These are phyloP conservation scores for Tolypocladium guangdongense DNA, from an alignment of 2,329 filamentous ascomycete genomes.

Conservation along the genomic window DNA sequence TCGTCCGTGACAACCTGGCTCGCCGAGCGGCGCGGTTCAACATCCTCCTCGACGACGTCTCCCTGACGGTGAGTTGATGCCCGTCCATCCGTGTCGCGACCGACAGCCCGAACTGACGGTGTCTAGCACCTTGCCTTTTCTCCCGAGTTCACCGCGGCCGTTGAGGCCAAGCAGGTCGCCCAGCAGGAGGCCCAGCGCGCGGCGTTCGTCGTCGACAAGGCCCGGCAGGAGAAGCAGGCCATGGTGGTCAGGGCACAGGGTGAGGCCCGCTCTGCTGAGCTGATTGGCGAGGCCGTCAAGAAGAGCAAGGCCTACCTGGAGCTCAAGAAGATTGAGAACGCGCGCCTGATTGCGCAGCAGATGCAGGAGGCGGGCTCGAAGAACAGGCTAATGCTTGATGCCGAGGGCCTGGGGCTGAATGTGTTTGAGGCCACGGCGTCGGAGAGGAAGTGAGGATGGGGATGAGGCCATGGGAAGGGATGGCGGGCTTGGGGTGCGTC, in stretches of 20 bases:
- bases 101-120: background rate
- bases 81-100: background rate
- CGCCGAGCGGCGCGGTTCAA: conserved; percentile 91
- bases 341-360: conserved; percentile 74
- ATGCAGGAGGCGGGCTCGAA: conserved; percentile 75
- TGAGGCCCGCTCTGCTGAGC: conserved; percentile 94
- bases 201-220: conserved; percentile 97
- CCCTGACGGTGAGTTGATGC: conserved; percentile 61
- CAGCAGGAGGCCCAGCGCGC: conserved; percentile 94
- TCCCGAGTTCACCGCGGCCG: conserved; percentile 61
- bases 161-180: conserved; percentile 64
- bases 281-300: conserved; percentile 99
- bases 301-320: conserved; percentile 96
- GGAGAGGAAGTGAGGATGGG: conserved; percentile 29
- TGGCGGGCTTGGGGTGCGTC: conserved; percentile 1
- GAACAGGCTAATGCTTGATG: conserved; percentile 91
- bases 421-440: conserved; percentile 47
- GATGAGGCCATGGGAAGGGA: conserved; percentile 4
- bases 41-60: conserved; percentile 94
- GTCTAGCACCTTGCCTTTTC: conserved; percentile 59
- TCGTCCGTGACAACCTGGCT: conserved; percentile 89
- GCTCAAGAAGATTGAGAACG: conserved; percentile 96
- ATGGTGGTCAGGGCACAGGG: conserved; percentile 97
- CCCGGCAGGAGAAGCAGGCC: conserved; percentile 97
- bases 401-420: conserved; percentile 83